A percentile compares a stretch with the other conserved stretches of the same genome.
phyloP scores from a whole-genome alignment of 768 basidiomycete genomes.

The Podaxis sp. region DNA sequence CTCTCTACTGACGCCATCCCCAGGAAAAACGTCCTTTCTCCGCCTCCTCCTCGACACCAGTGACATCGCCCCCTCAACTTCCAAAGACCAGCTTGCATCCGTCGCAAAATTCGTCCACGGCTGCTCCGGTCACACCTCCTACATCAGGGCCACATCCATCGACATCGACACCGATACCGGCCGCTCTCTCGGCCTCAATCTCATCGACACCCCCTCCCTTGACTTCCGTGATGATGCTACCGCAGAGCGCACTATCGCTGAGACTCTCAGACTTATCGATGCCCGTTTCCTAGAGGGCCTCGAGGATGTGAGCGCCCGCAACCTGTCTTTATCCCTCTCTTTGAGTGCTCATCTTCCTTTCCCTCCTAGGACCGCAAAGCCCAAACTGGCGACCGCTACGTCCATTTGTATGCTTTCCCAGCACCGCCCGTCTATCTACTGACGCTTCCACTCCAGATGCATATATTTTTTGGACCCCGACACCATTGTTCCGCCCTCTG shows the following conservation, averaged over 20 bases:
- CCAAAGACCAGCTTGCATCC: constrained; percentile 74
- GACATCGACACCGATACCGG: constrained; percentile 63
- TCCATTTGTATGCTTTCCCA: constrained; percentile 65
- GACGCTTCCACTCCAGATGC: constrained; percentile 46
- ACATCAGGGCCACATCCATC: constrained; percentile 67
- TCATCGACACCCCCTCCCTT: constrained; percentile 81
- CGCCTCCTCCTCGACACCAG: constrained; percentile 82
- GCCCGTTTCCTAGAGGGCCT: constrained; percentile 68
- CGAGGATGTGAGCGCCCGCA: constrained; percentile 64
- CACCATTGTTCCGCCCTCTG: constrained; percentile 69
- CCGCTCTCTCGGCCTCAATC: constrained; percentile 58
- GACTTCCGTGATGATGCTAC: constrained; percentile 67
- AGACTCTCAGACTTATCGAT: constrained; percentile 73
- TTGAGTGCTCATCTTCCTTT: constrained; percentile 18
- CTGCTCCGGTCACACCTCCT: constrained; percentile 67
- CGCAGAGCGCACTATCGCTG: constrained; percentile 61
- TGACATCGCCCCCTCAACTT: constrained; percentile 57
- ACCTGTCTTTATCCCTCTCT: constrained; percentile 17
- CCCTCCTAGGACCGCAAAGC: constrained; percentile 65
- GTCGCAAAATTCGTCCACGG: constrained; percentile 83
- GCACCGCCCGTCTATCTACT: constrained; percentile 11
- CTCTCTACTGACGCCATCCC: constrained; percentile 20
- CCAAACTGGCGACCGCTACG: constrained; percentile 69
- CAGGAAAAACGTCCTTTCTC: constrained; percentile 84
- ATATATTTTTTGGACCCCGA: constrained; percentile 89